Evolutionary conservation across 768 basidiomycete genomes (phyloP), one percentile per base, ranked within the genome.

Genomic region (Lentinula sp.): DNA sequence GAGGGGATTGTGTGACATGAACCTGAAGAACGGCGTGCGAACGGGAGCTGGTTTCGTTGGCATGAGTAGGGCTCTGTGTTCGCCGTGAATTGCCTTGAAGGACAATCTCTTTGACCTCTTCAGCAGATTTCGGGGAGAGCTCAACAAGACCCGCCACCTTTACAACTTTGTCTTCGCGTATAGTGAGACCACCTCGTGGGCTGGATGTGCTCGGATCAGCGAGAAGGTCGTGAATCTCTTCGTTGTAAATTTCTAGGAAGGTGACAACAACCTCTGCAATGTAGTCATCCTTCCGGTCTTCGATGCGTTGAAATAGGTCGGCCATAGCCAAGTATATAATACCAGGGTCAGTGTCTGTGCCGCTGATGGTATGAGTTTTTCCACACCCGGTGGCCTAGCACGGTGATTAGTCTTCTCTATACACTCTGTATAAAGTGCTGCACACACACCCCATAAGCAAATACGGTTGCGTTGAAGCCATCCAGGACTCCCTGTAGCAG

Each of bases 191-290:
- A 8, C 95, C 95, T 53, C 90, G 85, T 42, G 88, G 86, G 20
- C 72, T 70, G 35, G 78, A 76, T 2, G 79, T 72, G n/a, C 84
- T 83, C 13, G 85, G 76, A 63, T 96, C 94, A 1, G 87, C 76
- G 50, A 99, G 86, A 39, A 99, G 87, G 73, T 99, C 97, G 10
- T 94, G 89, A 65, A 99, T 99, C 71, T 93, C 93, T 74, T 99
- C 97, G 72, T 98, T 98, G 79, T 99, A 99, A 59, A 99, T 98
- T 73, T 99, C 97, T 61, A 99, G 85, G 76, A 98, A 98, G 3
- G 95, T 96, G 57, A 98, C 91, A 66, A 88, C 82, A 57, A 98
- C 90, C 67, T 94, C 90, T 49, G 88, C 85, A 60, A 86, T 88
- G 83, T 87, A 87, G 39, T 97, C 91, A 60, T 91, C 92, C 66